Evolutionary conservation across 2,329 filamentous ascomycete species (phyloP).

Genomic region (Epichloe glyceriae): DNA sequence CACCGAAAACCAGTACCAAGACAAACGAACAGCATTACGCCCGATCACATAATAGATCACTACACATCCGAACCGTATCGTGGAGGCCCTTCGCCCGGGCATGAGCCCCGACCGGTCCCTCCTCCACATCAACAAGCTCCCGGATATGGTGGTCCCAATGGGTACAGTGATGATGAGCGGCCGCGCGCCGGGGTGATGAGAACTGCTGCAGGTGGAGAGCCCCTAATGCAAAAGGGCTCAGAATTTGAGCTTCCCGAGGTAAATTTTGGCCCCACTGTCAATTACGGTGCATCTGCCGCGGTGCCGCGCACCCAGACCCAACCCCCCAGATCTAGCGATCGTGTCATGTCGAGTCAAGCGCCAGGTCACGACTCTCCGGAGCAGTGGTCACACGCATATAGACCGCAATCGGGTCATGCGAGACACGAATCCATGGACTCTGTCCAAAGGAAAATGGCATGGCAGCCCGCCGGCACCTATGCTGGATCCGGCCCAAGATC

Average conservation of each 20-base stretch:
- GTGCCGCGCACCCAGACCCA: conserved; percentile 20
- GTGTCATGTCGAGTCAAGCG: conserved; percentile 8
- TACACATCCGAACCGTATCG: conserved; percentile 18
- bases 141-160: conserved; percentile 38
- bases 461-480: conserved; percentile 59
- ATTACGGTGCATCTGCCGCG: conserved; percentile 35
- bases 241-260: conserved; percentile 54
- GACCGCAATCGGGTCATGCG: conserved; percentile 21
- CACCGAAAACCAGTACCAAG: conserved; percentile 18
- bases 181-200: conserved; percentile 70
- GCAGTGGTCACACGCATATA: conserved; percentile 11
- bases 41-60: conserved; percentile 27
- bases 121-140: conserved; percentile 13
- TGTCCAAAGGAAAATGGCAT: conserved; percentile 53
- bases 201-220: conserved; percentile 50
- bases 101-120: conserved; percentile 7
- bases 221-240: conserved; percentile 12
- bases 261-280: conserved; percentile 77
- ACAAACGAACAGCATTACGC: conserved; percentile 17
- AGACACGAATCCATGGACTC: conserved; percentile 40
- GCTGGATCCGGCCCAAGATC: conserved; percentile 26
- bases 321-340: conserved; percentile 8
- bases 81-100: conserved; percentile 8
- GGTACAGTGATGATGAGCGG: conserved; percentile 41
- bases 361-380: conserved; percentile 21